A percentile compares a stretch with the other conserved stretches of the same genome.
Evolutionary conservation across 257 asterid species (phyloP).

Genomic region (Plantago major): DNA sequence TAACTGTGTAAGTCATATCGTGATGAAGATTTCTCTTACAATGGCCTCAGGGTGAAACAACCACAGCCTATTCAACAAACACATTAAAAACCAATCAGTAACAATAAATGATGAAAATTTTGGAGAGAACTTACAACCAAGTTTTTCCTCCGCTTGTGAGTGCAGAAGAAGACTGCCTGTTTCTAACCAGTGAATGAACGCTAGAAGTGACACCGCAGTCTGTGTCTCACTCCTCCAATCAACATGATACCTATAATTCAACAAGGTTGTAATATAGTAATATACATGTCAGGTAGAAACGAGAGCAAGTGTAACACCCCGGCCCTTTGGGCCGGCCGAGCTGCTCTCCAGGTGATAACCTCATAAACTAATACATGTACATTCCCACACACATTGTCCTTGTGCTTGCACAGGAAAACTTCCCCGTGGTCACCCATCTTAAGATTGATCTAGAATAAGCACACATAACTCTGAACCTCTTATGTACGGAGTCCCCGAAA

Average conservation of each 20-base stretch:
- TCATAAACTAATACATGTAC: no score
- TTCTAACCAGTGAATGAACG: constrained; percentile 89
- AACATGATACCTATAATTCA: constrained; percentile 59
- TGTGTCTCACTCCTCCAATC: constrained; percentile 94
- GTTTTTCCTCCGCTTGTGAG: constrained; percentile 75
- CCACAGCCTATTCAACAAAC: neutral
- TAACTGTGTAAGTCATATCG: no score
- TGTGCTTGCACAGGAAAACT: no score
- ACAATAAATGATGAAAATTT: neutral
- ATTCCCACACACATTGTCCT: no score
- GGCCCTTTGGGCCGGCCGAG: no score
- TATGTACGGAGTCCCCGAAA: no score
- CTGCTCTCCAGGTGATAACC: no score
- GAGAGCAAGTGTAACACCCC: neutral
- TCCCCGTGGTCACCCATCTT: no score
- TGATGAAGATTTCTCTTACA: no score
- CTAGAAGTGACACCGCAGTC: constrained; percentile 72
- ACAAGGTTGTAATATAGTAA: neutral
- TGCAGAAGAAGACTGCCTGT: constrained; percentile 79
- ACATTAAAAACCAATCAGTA: neutral
- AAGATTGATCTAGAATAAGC: no score
- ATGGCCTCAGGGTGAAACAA: no score
- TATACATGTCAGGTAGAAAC: constrained; percentile 2
- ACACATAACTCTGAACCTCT: no score
- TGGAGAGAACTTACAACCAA: constrained; percentile 63